A percentile compares a stretch with the other conserved stretches of the same genome.
Evolutionary conservation across 2,329 filamentous ascomycete species (phyloP).

Genomic region (Phoma sp.): DNA sequence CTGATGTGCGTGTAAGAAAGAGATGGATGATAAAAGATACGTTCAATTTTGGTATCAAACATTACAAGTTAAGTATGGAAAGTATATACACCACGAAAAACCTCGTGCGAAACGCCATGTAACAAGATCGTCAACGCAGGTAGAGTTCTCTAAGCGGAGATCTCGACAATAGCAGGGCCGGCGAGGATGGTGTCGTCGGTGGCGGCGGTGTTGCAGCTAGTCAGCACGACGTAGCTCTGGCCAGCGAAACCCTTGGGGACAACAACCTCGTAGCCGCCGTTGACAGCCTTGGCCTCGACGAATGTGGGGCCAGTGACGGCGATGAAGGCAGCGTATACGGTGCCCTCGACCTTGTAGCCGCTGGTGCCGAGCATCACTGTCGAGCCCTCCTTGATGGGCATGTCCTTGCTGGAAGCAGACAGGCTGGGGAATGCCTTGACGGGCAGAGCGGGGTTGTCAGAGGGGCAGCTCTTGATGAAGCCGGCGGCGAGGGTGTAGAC

Average conservation of each 20-base stretch:
- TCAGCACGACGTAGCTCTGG: conserved; percentile 35
- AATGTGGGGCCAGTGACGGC: conserved; percentile 32
- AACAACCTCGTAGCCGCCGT: conserved; percentile 27
- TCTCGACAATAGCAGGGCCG: conserved; percentile 32
- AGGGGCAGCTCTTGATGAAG: conserved; percentile 66
- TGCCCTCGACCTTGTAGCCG: conserved; percentile 28
- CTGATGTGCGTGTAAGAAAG: background rate
- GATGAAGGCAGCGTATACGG: conserved; percentile 34
- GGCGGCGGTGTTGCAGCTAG: conserved; percentile 32
- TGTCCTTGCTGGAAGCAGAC: conserved; percentile 21
- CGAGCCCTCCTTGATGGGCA: conserved; percentile 21
- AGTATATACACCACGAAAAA: conserved; percentile 2
- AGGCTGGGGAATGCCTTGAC: conserved; percentile 67
- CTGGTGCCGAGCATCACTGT: conserved; percentile 23
- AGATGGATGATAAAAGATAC: background rate
- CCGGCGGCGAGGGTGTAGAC: conserved; percentile 69
- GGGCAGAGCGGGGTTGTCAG: conserved; percentile 61
- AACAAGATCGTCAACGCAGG: background rate
- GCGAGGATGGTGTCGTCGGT: conserved; percentile 36
- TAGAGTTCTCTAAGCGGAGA: conserved; percentile 12
- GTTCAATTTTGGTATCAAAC: conserved; percentile 3
- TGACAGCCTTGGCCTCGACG: conserved; percentile 19
- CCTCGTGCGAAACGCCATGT: background rate
- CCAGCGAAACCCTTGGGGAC: conserved; percentile 32
- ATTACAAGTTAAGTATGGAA: conserved; percentile 14